A percentile compares a stretch with the other conserved stretches of the same genome.
Evolutionary conservation across 1,284 basidiomycete species (phyloP).

Genomic region (Cutaneotrichosporon sp.): DNA sequence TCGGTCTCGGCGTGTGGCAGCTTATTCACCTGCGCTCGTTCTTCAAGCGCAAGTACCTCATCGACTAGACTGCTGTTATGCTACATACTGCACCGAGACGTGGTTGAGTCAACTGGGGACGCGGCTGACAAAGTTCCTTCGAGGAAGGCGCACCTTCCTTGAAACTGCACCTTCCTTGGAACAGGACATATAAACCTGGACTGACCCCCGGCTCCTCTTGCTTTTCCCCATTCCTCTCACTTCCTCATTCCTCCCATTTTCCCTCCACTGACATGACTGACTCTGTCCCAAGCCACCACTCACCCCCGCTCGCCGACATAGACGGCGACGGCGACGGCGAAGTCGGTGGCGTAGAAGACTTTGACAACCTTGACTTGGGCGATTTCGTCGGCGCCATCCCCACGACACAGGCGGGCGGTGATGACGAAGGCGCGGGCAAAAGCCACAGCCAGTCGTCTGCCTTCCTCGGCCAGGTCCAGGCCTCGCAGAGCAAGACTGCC

Average conservation of each 20-base stretch:
- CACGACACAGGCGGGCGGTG: neutral
- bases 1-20: conserved; percentile 84
- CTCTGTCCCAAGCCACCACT: conserved; percentile 1
- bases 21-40: conserved; percentile 86
- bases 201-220: neutral
- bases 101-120: neutral
- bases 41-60: conserved; percentile 96
- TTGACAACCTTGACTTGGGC: neutral
- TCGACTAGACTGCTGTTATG: conserved; percentile 51
- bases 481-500: neutral
- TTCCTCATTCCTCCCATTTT: neutral
- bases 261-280: neutral
- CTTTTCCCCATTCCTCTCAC: neutral
- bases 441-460: neutral
- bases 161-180: neutral
- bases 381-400: neutral
- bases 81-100: neutral
- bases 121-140: neutral
- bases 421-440: neutral
- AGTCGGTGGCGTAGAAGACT: neutral
- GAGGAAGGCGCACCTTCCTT: neutral
- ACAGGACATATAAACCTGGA: neutral
- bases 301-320: neutral
- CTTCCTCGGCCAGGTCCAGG: neutral
- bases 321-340: neutral